phyloP scores from a whole-genome alignment of 176 grass and related monocot genomes.

The Bothriochloa decipiens region DNA sequence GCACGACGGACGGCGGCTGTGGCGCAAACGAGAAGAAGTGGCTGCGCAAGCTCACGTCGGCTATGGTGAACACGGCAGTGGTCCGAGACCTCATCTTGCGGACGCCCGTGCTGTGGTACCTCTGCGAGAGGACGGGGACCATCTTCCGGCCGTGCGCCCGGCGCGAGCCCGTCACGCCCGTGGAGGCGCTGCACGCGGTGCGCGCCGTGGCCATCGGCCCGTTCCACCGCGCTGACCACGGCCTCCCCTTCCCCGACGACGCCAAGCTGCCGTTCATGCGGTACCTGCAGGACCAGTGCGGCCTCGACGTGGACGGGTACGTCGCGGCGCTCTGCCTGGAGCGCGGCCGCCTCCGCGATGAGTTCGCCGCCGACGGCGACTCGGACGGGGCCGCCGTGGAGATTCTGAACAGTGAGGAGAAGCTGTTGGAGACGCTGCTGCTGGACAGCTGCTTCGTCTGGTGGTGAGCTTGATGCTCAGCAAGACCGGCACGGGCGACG shows the following conservation, averaged over 20 bases:
- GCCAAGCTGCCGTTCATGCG: conserved; percentile 54
- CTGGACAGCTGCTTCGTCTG: conserved; percentile 60
- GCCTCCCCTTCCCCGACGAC: conserved; percentile 43
- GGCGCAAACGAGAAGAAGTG: conserved; percentile 20
- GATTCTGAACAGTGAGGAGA: conserved; percentile 18
- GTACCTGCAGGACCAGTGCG: conserved; percentile 47
- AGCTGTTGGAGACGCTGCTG: conserved; percentile 57
- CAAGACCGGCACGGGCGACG: conserved; percentile 14
- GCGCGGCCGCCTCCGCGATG: conserved; percentile 40
- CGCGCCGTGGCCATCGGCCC: conserved; percentile 62
- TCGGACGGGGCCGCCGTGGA: not conserved
- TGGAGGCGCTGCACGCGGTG: conserved; percentile 44
- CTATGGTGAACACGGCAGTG: conserved; percentile 47
- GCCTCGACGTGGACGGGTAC: conserved; percentile 14
- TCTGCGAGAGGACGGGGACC: conserved; percentile 42
- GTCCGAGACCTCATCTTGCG: conserved; percentile 48
- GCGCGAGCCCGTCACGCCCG: not conserved
- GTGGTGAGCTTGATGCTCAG: conserved; percentile 45
- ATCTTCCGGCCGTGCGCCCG: conserved; percentile 49
- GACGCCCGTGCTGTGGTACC: conserved; percentile 57
- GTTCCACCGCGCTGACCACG: conserved; percentile 38
- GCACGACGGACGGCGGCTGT: not conserved
- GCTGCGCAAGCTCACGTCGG: conserved; percentile 58
- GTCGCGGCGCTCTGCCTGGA: conserved; percentile 6
- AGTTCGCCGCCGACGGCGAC: conserved; percentile 28